Evolutionary conservation across 257 asterid species (phyloP).

Genomic region (Gardenia jasminoides): DNA sequence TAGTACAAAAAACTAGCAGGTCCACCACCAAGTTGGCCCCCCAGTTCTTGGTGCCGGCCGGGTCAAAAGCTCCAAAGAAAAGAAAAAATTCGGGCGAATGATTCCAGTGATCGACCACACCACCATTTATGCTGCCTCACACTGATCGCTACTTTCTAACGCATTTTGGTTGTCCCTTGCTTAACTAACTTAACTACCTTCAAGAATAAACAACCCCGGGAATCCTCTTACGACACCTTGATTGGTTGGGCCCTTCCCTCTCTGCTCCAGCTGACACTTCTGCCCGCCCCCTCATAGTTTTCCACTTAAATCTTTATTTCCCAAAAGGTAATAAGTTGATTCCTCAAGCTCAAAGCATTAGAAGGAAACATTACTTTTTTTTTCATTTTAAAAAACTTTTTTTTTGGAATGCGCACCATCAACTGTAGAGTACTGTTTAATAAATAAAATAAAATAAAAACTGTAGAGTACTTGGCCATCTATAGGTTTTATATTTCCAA

Average conservation of each 20-base stretch:
- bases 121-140: constrained; percentile 3
- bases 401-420: neutral
- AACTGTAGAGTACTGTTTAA: neutral
- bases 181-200: constrained; percentile 26
- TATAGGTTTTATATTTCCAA: no score
- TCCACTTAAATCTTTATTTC: neutral
- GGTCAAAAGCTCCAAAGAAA: neutral
- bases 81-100: neutral
- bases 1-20: neutral
- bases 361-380: no score
- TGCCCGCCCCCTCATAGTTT: neutral
- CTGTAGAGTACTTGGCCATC: neutral
- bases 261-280: neutral
- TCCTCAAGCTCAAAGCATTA: neutral
- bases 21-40: constrained; percentile 10
- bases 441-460: no score
- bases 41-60: neutral
- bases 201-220: neutral
- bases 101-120: constrained; percentile 5
- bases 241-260: neutral
- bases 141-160: constrained; percentile 1
- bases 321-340: neutral
- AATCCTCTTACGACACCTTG: neutral
- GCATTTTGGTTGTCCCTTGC: neutral
- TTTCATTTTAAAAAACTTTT: no score